These are phyloP conservation scores for Ascochyta clinopodiicola DNA, from an alignment of 2,329 filamentous ascomycete genomes.

Conservation along the genomic window DNA sequence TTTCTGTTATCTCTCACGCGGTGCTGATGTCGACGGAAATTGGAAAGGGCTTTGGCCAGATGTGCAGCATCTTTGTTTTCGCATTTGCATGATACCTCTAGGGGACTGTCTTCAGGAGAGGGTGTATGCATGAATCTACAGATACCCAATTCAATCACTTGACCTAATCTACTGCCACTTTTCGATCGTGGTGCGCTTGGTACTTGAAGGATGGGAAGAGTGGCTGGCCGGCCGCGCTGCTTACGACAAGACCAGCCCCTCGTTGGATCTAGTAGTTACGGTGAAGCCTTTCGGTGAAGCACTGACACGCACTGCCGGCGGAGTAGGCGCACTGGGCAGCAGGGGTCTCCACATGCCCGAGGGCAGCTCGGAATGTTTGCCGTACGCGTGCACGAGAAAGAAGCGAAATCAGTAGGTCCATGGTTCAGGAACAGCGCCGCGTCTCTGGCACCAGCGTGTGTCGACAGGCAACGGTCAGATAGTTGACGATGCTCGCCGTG, in stretches of 20 bases:
- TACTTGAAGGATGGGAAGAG: neutral
- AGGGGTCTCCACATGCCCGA: slow-evolving; percentile 5
- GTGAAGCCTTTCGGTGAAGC: slow-evolving; percentile 7
- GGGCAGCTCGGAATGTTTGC: neutral
- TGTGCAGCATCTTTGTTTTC: slow-evolving; percentile 12
- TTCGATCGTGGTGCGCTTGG: too few relatives aligned
- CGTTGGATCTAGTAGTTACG: neutral
- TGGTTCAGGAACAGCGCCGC: too few relatives aligned
- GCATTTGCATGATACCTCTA: slow-evolving; percentile 25
- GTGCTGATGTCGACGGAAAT: slow-evolving; percentile 8
- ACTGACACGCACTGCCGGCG: slow-evolving; percentile 18
- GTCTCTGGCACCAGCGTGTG: neutral
- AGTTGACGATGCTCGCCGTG: neutral
- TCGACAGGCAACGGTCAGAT: neutral
- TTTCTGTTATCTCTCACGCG: neutral
- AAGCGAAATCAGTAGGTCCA: too few relatives aligned
- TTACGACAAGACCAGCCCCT: neutral
- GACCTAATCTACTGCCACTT: neutral
- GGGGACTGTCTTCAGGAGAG: slow-evolving; percentile 4
- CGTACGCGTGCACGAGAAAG: neutral
- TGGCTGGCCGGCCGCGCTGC: neutral
- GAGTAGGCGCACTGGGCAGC: slow-evolving; percentile 10
- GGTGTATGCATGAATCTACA: slow-evolving; percentile 10
- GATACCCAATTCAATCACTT: slow-evolving; percentile 15
- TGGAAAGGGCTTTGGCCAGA: slow-evolving; percentile 16